Conservation (phyloP, 2,329 filamentous ascomycete genomes). For the Didymella exigua region DNA sequence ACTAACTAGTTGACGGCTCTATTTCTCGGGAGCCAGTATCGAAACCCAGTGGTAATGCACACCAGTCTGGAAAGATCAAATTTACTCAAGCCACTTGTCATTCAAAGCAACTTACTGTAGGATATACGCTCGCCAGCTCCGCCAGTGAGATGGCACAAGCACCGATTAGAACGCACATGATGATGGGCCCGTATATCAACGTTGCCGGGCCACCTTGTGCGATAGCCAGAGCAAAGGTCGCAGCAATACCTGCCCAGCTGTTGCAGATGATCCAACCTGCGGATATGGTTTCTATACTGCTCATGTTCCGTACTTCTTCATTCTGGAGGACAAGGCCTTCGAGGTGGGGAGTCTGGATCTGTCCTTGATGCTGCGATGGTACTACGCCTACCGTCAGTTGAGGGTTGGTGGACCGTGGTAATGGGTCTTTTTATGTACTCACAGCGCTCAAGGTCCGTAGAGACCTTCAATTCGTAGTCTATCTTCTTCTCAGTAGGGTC, state of each 20-base stretch:
- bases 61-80: slow-evolving; percentile 15
- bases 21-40: slow-evolving; percentile 51
- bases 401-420: background rate
- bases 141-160: slow-evolving; percentile 19
- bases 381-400: background rate
- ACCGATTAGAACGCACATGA: slow-evolving; percentile 21
- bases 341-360: slow-evolving; percentile 11
- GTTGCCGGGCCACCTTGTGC: slow-evolving; percentile 20
- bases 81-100: too few relatives aligned
- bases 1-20: slow-evolving; percentile 20
- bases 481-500: background rate
- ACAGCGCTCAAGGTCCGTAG: slow-evolving; percentile 2
- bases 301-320: slow-evolving; percentile 17
- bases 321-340: slow-evolving; percentile 15
- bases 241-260: slow-evolving; percentile 24
- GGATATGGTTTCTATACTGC: slow-evolving; percentile 20
- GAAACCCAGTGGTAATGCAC: slow-evolving; percentile 30
- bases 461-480: background rate
- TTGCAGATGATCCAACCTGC: slow-evolving; percentile 27
- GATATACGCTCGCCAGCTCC: slow-evolving; percentile 44
- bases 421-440: background rate
- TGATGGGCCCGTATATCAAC: slow-evolving; percentile 22
- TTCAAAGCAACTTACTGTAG: slow-evolving; percentile 16
- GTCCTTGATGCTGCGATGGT: slow-evolving; percentile 12
- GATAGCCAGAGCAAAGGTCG: slow-evolving; percentile 21